These are phyloP conservation scores for Tylopilus vinaceipallidus DNA, from an alignment of 768 basidiomycete genomes.

Conservation along the genomic window DNA sequence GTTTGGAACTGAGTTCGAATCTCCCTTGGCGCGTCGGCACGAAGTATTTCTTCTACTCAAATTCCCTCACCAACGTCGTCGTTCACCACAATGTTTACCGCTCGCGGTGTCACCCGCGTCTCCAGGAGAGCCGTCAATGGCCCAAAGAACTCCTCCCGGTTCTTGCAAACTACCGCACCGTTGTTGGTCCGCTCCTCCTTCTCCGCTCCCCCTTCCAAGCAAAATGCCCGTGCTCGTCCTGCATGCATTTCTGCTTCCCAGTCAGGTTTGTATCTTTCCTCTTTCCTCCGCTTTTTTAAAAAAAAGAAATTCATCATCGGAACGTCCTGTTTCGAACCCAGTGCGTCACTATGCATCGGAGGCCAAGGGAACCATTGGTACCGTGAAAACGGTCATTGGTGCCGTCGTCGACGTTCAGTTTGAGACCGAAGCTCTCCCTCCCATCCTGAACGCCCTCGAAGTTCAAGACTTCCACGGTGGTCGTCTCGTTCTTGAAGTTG, in stretches of 20 bases:
- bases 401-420: slow-evolving; percentile 99
- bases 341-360: slow-evolving; percentile 92
- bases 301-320: too few relatives aligned
- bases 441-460: slow-evolving; percentile 98
- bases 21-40: slow-evolving; percentile 14
- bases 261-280: slow-evolving; percentile 46
- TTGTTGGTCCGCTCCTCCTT: slow-evolving; percentile 51
- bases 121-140: slow-evolving; percentile 79
- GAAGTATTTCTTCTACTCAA: slow-evolving; percentile 34
- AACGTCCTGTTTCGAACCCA: slow-evolving; percentile 24
- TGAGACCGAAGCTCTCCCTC: slow-evolving; percentile 84
- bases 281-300: too few relatives aligned
- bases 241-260: slow-evolving; percentile 46
- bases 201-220: slow-evolving; percentile 43
- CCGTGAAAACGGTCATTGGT: slow-evolving; percentile 99
- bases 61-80: slow-evolving; percentile 28
- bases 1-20: slow-evolving; percentile 27
- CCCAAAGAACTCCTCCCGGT: slow-evolving; percentile 72
- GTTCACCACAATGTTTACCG: slow-evolving; percentile 71
- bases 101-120: slow-evolving; percentile 84
- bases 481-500: slow-evolving; percentile 98
- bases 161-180: slow-evolving; percentile 75
- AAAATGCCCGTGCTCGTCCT: slow-evolving; percentile 47
- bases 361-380: slow-evolving; percentile 67
- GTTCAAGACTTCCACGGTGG: slow-evolving; percentile 92